These are phyloP conservation scores for Monotropa hypopitys DNA, from an alignment of 179 eudicot genomes.

Conservation along the genomic window DNA sequence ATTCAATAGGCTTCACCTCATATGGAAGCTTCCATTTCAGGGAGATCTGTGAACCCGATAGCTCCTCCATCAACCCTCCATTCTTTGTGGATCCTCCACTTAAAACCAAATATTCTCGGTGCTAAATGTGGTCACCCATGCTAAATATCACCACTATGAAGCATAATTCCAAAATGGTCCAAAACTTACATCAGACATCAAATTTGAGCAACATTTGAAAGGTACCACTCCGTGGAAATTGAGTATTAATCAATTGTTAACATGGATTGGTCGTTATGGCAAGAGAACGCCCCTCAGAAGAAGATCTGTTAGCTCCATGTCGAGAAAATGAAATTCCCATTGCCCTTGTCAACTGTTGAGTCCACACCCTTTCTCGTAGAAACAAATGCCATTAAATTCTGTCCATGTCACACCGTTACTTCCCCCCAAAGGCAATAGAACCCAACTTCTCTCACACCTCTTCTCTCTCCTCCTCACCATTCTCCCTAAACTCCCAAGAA, in stretches of 20 bases:
- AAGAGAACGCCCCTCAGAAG: background rate
- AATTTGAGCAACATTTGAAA: background rate
- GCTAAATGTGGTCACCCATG: background rate
- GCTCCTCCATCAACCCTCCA: too few species aligned
- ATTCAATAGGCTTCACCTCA: too few species aligned
- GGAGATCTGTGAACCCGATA: too few species aligned
- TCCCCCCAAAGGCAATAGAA: background rate
- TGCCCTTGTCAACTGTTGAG: background rate
- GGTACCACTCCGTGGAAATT: background rate
- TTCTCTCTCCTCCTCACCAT: background rate
- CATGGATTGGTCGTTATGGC: background rate
- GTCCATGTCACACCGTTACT: background rate
- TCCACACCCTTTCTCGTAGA: background rate
- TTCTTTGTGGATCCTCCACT: too few species aligned
- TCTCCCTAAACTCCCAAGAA: background rate
- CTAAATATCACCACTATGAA: background rate
- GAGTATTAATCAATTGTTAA: background rate
- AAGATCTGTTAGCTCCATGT: background rate
- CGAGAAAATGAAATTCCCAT: background rate
- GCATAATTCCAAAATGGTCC: background rate
- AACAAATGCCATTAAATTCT: background rate
- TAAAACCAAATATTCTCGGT: too few species aligned
- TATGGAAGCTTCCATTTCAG: too few species aligned
- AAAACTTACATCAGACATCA: background rate
- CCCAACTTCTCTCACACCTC: background rate